These are phyloP conservation scores for Echium plantagineum DNA, from an alignment of 257 asterid species.

Conservation along the genomic window DNA sequence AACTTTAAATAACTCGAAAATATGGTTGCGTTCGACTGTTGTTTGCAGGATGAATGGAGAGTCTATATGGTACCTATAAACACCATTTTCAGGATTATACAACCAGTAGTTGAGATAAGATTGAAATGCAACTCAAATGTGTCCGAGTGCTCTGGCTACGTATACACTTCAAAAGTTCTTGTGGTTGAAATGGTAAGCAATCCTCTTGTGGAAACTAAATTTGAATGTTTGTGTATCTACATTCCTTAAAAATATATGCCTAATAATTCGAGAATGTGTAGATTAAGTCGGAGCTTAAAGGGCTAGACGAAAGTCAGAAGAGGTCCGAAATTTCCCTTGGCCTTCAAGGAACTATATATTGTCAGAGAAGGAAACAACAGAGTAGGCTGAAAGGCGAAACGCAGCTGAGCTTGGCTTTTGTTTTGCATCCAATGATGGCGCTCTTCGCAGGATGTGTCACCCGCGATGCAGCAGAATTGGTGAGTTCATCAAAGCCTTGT, in stretches of 20 bases:
- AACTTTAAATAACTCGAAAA: background rate
- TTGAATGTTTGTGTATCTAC: background rate
- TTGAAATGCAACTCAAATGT: slow-evolving; percentile 68
- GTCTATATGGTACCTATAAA: slow-evolving; percentile 83
- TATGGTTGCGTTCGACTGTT: background rate
- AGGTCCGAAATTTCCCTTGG: slow-evolving; percentile 67
- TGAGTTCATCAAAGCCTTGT: slow-evolving; percentile 20
- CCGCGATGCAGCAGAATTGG: slow-evolving; percentile 75
- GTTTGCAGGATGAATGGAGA: slow-evolving; percentile 83
- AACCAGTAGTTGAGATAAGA: slow-evolving; percentile 82
- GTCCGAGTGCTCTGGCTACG: slow-evolving; percentile 47
- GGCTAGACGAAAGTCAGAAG: slow-evolving; percentile 53
- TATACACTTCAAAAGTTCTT: slow-evolving; percentile 55
- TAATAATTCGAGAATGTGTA: slow-evolving; percentile 14
- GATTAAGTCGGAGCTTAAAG: slow-evolving; percentile 88
- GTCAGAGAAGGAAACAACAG: slow-evolving; percentile 50
- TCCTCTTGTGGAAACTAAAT: background rate
- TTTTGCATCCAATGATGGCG: slow-evolving; percentile 60
- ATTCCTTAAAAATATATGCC: no score
- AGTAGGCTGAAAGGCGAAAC: slow-evolving; percentile 63
- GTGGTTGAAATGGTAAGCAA: slow-evolving; percentile 78
- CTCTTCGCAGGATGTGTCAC: slow-evolving; percentile 50
- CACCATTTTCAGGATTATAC: slow-evolving; percentile 54
- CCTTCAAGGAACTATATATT: slow-evolving; percentile 71
- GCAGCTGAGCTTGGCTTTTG: slow-evolving; percentile 66